Base-by-base conservation (phyloP, 345 rosid species). In the Pistacia integerrima region DNA sequence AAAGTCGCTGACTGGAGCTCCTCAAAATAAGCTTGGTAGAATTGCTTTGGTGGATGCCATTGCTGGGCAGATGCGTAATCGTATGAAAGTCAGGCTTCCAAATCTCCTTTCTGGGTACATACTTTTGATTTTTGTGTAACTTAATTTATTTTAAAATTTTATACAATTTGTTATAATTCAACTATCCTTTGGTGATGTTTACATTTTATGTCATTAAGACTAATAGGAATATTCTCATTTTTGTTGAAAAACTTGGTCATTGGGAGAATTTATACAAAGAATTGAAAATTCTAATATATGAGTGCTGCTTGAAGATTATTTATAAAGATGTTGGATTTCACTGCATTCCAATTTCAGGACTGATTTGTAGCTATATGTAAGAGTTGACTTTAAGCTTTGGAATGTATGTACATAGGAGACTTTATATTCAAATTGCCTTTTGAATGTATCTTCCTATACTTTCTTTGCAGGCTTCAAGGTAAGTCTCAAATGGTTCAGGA, bases 71-170 rank as follows among this genome's bases (percentile, higher is more conserved):
- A 94, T 97, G 70, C 97, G 95, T 69, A 91, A 83, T 73, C 90
- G 99, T 36, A 89, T 94, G 95, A 97, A 90, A 82, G 84, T 97
- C 69, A 86, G 99, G 89, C 90, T 97, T 83, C 99, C 99, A 8
- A 97, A 84, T 84, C 87, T 97, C 51, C 93, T 97, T 38, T 90
- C 97, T 61, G 98, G 98, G 99, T 97, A 94, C 71, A 72, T 80
- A 20, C 64, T 69, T 57, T 30, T 60, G 61, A 36, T 13, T 48
- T 38, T 73, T 67, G 11, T 18, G 35, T 70, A 52, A 1, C 1
- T 16, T 18, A 66, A 72, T 57, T 67, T 18, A 33, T 46, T 49
- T 28, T 48, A 25, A 41, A 41, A 41, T 18, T 62, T 22, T 10
- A 2, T 48, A 44, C 57, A 61, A 61, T 72, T 44, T 22, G 36